phyloP scores from a whole-genome alignment of 2,329 filamentous ascomycete species.

The Sarocladium brachiariae region DNA sequence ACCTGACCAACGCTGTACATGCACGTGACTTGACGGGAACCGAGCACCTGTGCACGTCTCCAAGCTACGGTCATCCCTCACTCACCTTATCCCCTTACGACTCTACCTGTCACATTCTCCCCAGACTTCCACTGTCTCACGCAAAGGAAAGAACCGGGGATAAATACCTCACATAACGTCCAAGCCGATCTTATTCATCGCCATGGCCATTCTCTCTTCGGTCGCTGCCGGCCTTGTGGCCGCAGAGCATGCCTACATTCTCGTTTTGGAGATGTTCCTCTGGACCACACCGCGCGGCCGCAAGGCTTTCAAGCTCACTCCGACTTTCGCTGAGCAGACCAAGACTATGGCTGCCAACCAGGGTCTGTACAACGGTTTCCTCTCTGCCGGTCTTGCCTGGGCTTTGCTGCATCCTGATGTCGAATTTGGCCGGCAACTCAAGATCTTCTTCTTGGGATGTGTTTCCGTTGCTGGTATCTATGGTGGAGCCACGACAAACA shows the following conservation, averaged over 20 bases:
- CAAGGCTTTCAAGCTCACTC: conserved; percentile 35
- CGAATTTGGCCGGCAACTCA: conserved; percentile 35
- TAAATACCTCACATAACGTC: too few species aligned
- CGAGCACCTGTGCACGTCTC: too few species aligned
- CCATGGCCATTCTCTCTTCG: conserved; percentile 28
- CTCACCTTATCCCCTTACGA: too few species aligned
- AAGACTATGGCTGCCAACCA: conserved; percentile 41
- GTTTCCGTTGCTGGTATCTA: conserved; percentile 38
- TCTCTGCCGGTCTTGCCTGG: conserved; percentile 43
- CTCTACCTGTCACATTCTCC: too few species aligned
- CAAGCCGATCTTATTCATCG: neutral
- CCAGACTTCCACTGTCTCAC: too few species aligned
- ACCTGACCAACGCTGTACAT: neutral
- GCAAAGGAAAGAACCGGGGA: too few species aligned
- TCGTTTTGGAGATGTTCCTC: conserved; percentile 42
- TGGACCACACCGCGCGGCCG: conserved; percentile 40
- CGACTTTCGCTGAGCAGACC: conserved; percentile 39
- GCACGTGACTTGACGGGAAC: too few species aligned
- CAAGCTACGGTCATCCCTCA: too few species aligned
- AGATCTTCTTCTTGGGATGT: conserved; percentile 40
- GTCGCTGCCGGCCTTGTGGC: conserved; percentile 32
- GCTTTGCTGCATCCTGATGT: conserved; percentile 36
- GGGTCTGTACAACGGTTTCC: conserved; percentile 46
- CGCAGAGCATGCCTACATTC: conserved; percentile 40
- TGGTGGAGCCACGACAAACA: conserved; percentile 34